These are phyloP conservation scores for Trichocladium antarcticum DNA, from an alignment of 495 filamentous ascomycete species.

Conservation along the genomic window DNA sequence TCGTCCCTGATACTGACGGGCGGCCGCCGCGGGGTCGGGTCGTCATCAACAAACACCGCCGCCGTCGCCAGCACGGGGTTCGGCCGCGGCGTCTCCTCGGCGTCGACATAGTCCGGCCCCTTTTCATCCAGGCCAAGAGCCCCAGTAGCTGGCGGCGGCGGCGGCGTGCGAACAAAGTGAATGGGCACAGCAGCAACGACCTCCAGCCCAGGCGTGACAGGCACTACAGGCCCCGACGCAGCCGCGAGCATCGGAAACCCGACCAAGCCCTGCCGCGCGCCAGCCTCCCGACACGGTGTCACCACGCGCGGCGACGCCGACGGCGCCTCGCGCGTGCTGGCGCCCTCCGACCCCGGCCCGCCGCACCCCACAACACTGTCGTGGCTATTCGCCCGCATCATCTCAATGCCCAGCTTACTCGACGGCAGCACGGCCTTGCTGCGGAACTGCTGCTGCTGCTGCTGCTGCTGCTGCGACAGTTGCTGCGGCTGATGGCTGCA, in stretches of 20 bases:
- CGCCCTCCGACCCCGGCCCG: conserved; percentile 28
- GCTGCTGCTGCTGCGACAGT: too few species aligned
- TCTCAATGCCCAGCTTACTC: conserved; percentile 82
- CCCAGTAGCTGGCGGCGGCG: not conserved
- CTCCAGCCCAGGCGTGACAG: not conserved
- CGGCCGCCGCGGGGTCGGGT: conserved; percentile 24
- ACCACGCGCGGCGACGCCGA: conserved; percentile 30
- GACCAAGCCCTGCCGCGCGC: too few species aligned
- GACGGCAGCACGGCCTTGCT: conserved; percentile 37
- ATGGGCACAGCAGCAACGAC: too few species aligned
- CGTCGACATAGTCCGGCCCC: not conserved
- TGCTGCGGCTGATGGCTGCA: too few species aligned
- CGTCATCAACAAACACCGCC: conserved; percentile 14
- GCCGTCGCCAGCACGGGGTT: not conserved
- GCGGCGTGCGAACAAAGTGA: conserved; percentile 15
- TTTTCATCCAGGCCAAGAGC: not conserved
- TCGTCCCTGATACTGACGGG: conserved; percentile 8
- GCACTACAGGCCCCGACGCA: too few species aligned
- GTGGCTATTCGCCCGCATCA: conserved; percentile 90
- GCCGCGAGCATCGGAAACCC: conserved; percentile 11
- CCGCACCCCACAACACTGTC: conserved; percentile 54
- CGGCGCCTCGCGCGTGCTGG: conserved; percentile 15
- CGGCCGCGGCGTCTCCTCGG: conserved; percentile 27
- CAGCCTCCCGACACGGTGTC: conserved; percentile 28
- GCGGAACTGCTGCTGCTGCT: conserved; percentile 25